Evolutionary conservation across 129 eudicot genomes (phyloP).

Genomic region (Flaveria sonorensis): DNA sequence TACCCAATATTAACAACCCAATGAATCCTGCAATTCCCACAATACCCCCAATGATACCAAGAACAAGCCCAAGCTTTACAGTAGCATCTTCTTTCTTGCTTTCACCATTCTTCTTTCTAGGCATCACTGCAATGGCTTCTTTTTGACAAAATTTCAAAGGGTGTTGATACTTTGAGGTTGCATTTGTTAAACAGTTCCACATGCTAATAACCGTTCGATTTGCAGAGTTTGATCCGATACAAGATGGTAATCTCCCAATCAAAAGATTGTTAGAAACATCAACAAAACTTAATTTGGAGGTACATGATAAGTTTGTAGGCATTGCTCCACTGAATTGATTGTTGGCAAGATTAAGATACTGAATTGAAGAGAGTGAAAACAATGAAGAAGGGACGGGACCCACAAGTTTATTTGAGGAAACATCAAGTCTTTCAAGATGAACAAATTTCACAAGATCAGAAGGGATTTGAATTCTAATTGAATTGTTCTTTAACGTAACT

Average conservation of each 20-base stretch:
- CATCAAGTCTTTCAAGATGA: conserved; percentile 60
- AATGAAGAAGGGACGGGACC: conserved; percentile 76
- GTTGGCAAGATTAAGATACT: conserved; percentile 58
- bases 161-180: conserved; percentile 68
- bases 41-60: conserved; percentile 78
- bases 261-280: conserved; percentile 83
- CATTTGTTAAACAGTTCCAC: conserved; percentile 72
- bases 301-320: conserved; percentile 49
- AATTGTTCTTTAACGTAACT: conserved; percentile 55
- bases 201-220: conserved; percentile 56
- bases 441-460: conserved; percentile 42
- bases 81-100: conserved; percentile 43
- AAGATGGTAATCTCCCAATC: conserved; percentile 81
- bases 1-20: conserved; percentile 54
- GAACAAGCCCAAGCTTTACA: conserved; percentile 66
- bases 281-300: conserved; percentile 48
- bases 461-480: conserved; percentile 61
- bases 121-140: conserved; percentile 82
- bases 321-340: conserved; percentile 83
- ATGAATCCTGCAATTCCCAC: conserved; percentile 47
- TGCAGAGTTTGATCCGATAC: conserved; percentile 51
- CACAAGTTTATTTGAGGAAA: conserved; percentile 65
- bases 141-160: conserved; percentile 52
- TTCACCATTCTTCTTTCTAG: conserved; percentile 39
- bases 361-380: conserved; percentile 61